Evolutionary conservation across 495 filamentous ascomycete species (phyloP).

Genomic region (Aspergillus incahuasiensis): DNA sequence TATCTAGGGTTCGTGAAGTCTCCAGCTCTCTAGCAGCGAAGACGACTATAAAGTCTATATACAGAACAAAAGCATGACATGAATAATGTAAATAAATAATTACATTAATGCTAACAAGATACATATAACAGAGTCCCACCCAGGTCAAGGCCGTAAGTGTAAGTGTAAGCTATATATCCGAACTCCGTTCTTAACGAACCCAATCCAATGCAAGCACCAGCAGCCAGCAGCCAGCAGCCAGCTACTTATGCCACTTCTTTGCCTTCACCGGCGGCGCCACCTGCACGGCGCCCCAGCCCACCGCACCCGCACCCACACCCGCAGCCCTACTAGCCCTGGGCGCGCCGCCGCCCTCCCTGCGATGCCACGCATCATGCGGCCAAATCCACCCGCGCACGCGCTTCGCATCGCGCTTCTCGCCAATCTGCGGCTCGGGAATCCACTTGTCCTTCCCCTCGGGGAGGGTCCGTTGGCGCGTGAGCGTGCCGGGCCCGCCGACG

Average conservation of each 20-base stretch:
- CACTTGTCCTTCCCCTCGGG: conserved; percentile 65
- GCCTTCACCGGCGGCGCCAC: conserved; percentile 17
- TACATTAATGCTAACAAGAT: conserved; percentile 3
- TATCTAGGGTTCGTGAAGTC: not conserved
- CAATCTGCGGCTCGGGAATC: conserved; percentile 80
- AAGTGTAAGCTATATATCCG: no score
- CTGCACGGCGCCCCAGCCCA: no score
- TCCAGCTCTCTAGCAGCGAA: no score
- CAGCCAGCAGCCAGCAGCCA: not conserved
- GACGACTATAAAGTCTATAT: not conserved
- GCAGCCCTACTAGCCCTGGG: conserved; percentile 23
- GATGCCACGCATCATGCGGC: conserved; percentile 67
- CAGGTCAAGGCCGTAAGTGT: not conserved
- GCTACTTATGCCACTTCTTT: conserved; percentile 38
- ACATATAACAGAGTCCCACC: not conserved
- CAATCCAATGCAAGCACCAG: not conserved
- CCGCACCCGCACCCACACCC: not conserved
- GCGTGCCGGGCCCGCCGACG: conserved; percentile 73
- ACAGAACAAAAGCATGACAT: no score
- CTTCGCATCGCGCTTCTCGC: conserved; percentile 82
- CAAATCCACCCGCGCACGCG: conserved; percentile 76
- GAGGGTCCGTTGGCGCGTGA: conserved; percentile 66
- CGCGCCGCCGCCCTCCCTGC: conserved; percentile 45
- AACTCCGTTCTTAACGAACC: not conserved
- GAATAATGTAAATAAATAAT: no score